phyloP scores from a whole-genome alignment of 805 yeast species.

The Candida arabinofermentans region DNA sequence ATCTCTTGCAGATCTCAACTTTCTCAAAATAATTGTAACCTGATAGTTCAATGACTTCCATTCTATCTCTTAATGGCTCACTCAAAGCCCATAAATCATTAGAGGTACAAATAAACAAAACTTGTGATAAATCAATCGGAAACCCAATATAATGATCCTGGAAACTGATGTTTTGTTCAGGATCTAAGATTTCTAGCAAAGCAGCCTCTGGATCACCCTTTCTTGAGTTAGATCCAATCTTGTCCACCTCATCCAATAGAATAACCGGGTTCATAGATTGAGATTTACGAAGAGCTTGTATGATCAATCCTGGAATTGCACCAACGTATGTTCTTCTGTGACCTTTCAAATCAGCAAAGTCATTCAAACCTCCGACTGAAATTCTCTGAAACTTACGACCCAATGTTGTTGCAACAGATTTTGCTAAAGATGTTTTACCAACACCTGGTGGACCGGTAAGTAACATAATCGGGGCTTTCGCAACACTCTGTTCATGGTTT shows the following conservation, averaged over 20 bases:
- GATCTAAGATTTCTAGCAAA: constrained; percentile 80
- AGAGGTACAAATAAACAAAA: constrained; percentile 81
- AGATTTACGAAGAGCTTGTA: constrained; percentile 72
- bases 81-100: constrained; percentile 69
- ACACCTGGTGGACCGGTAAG: constrained; percentile 94
- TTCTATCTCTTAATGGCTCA: constrained; percentile 75
- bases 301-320: constrained; percentile 82
- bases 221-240: constrained; percentile 31
- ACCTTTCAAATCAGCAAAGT: constrained; percentile 86
- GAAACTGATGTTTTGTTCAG: constrained; percentile 78
- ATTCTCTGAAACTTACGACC: constrained; percentile 74
- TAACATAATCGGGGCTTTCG: constrained; percentile 66
- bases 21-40: constrained; percentile 83
- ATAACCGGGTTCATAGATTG: constrained; percentile 81
- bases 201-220: constrained; percentile 90
- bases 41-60: constrained; percentile 73
- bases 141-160: constrained; percentile 82
- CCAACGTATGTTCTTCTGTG: constrained; percentile 91
- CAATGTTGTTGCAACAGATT: constrained; percentile 70
- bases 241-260: constrained; percentile 81
- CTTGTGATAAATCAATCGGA: constrained; percentile 79
- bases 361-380: constrained; percentile 83
- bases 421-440: constrained; percentile 85
- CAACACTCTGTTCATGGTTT: not conserved
- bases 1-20: constrained; percentile 61